A percentile compares a stretch with the other conserved stretches of the same genome.
Evolutionary conservation across 75 land plant genomes (phyloP).

Genomic region (Cunninghamia lanceolata): DNA sequence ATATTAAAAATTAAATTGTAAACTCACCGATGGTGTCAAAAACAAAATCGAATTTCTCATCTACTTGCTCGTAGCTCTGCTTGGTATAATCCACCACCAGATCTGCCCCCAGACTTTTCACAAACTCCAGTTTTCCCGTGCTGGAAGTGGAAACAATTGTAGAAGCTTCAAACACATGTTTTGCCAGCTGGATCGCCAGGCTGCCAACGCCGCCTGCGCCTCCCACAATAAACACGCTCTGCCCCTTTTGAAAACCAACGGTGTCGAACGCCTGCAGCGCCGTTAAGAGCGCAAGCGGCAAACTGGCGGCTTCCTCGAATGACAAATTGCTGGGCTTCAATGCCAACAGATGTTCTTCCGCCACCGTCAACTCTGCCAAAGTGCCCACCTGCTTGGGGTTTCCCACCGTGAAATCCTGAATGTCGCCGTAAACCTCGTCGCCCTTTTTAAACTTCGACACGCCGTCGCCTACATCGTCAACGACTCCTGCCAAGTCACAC

Average conservation of each 20-base stretch:
- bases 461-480: slow-evolving; percentile 32
- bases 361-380: slow-evolving; percentile 46
- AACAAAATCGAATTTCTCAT: slow-evolving; percentile 51
- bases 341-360: slow-evolving; percentile 40
- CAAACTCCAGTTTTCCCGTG: slow-evolving; percentile 43
- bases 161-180: slow-evolving; percentile 44
- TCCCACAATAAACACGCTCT: slow-evolving; percentile 34
- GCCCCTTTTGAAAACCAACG: slow-evolving; percentile 31
- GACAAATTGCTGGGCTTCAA: slow-evolving; percentile 32
- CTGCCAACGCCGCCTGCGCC: slow-evolving; percentile 57
- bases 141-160: slow-evolving; percentile 46
- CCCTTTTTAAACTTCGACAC: slow-evolving; percentile 40
- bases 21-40: slow-evolving; percentile 51
- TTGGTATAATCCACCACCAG: slow-evolving; percentile 49
- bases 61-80: slow-evolving; percentile 28
- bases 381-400: slow-evolving; percentile 34
- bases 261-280: slow-evolving; percentile 32
- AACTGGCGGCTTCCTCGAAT: slow-evolving; percentile 48
- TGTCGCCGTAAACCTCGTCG: slow-evolving; percentile 51
- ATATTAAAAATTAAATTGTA: background rate
- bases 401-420: slow-evolving; percentile 27
- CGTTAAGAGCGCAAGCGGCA: slow-evolving; percentile 43
- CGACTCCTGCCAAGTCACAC: slow-evolving; percentile 44
- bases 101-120: slow-evolving; percentile 53
- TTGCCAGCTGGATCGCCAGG: slow-evolving; percentile 49